A percentile compares a stretch with the other conserved stretches of the same genome.
Conservation (phyloP, 805 yeast species). For the Kluyveromyces siamensis region DNA sequence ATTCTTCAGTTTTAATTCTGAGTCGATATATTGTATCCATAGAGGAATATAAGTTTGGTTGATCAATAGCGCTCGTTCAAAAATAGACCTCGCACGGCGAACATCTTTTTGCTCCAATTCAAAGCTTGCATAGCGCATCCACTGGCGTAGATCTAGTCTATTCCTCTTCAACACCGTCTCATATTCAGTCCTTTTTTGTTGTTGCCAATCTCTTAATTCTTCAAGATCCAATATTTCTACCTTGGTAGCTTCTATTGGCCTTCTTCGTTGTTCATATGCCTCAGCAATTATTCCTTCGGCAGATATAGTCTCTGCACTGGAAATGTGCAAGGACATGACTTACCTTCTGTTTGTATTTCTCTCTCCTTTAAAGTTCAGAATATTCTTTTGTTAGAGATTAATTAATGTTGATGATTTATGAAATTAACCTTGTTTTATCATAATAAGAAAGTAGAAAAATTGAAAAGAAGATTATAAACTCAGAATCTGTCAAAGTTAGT, state of each 20-base stretch:
- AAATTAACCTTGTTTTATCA: too few species aligned
- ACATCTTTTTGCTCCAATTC: slow-evolving; percentile 75
- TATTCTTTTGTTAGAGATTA: not conserved
- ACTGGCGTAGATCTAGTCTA: slow-evolving; percentile 71
- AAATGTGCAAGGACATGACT: not conserved
- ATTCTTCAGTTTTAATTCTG: slow-evolving; percentile 63
- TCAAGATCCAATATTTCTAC: slow-evolving; percentile 61
- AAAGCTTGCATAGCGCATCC: slow-evolving; percentile 88
- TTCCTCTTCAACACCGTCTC: slow-evolving; percentile 85
- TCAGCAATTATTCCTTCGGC: slow-evolving; percentile 57
- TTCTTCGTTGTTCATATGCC: slow-evolving; percentile 43
- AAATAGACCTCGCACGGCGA: slow-evolving; percentile 73
- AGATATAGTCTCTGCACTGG: slow-evolving; percentile 42
- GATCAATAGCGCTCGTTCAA: slow-evolving; percentile 78
- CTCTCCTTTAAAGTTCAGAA: not conserved
- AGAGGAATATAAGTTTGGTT: slow-evolving; percentile 68
- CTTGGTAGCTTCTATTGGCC: slow-evolving; percentile 20
- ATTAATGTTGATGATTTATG: not conserved
- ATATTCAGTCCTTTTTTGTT: slow-evolving; percentile 68
- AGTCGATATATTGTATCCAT: slow-evolving; percentile 77
- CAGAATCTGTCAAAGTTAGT: not conserved
- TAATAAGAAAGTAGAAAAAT: too few species aligned
- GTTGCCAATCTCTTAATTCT: slow-evolving; percentile 68
- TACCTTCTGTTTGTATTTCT: not conserved
- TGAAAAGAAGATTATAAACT: not conserved